Base-by-base conservation (phyloP, 768 basidiomycete genomes). In the Phaffia australis region DNA sequence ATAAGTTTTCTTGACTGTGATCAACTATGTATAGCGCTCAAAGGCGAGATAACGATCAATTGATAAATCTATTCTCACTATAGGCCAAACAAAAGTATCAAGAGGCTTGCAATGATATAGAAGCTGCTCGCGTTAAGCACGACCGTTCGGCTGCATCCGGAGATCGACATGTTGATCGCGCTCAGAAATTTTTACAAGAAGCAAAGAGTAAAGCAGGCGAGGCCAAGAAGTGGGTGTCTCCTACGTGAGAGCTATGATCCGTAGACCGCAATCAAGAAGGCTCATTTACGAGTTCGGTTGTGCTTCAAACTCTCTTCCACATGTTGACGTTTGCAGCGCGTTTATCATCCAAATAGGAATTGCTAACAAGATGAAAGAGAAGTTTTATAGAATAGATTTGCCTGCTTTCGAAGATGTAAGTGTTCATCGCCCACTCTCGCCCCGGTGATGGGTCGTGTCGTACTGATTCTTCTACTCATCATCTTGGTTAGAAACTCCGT, bases 341-440 rank as follows among this genome's bases (percentile, higher is more conserved):
- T 46, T 35, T n/a, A 49, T 69, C n/a, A 25, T 64, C 32, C 50
- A 58, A 23, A 69, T 51, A 1, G 56, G 50, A 27, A 75, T 87
- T 54, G 84, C 87, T 15, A 91, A 91, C 76, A 80, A 75, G 58
- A 76, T 80, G 6, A 88, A 89, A 75, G 80, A 79, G 47, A 84
- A 84, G 70, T 87, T 87, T 74, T 90, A 87, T 72, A 71, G 78
- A n/a, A 79, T 81, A 64, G 86, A 86, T 74, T 71, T 91, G 48
- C 87, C 86, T 29, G 76, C 73, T 30, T 76, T 89, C 1, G 85
- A 90, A 74, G 80, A 90, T 75, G 60, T 50, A 30, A 55, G 60
- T 67, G 23, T 18, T 9, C 1, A 21, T 54, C 5, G 35, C 54
- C 27, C 2, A 3, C 7, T 8, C 15, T 25, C 1, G 18, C 51